Percentiles rank a stretch among this genome's conserved stretches.
Evolutionary conservation across 169 alveolate species (phyloP).

Genomic region (Plasmodium malariae): DNA sequence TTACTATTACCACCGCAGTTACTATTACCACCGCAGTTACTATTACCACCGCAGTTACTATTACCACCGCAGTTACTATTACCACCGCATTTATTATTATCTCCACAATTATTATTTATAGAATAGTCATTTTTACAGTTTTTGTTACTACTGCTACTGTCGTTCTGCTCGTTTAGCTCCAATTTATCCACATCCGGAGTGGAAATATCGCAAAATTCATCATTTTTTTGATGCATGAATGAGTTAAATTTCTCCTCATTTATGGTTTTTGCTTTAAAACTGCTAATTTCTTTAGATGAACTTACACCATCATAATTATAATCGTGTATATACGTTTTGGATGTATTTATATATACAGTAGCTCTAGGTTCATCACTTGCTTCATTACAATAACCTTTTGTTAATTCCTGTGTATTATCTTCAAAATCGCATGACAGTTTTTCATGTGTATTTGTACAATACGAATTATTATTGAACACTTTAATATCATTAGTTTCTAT

Average conservation of each 20-base stretch:
- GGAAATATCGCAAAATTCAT: too few species aligned
- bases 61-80: too few species aligned
- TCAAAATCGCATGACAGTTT: constrained; percentile 2
- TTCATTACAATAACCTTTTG: neutral
- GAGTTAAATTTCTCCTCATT: constrained; percentile 1
- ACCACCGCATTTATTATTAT: too few species aligned
- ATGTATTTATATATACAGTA: neutral
- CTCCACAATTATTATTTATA: too few species aligned
- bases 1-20: too few species aligned
- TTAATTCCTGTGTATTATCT: neutral
- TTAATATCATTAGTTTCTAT: constrained; percentile 8
- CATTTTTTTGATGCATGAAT: neutral
- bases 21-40: too few species aligned
- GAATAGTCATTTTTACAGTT: too few species aligned
- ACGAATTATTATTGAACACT: neutral
- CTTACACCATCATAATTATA: neutral
- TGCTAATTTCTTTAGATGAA: neutral
- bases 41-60: too few species aligned
- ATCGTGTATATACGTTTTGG: neutral
- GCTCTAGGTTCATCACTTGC: neutral
- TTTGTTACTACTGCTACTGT: constrained; percentile 7
- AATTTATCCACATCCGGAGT: neutral
- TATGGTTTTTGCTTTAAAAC: neutral
- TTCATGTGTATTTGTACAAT: neutral
- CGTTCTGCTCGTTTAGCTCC: neutral